phyloP scores from a whole-genome alignment of 2,329 filamentous ascomycete species.

The Talaromyces sp. region DNA sequence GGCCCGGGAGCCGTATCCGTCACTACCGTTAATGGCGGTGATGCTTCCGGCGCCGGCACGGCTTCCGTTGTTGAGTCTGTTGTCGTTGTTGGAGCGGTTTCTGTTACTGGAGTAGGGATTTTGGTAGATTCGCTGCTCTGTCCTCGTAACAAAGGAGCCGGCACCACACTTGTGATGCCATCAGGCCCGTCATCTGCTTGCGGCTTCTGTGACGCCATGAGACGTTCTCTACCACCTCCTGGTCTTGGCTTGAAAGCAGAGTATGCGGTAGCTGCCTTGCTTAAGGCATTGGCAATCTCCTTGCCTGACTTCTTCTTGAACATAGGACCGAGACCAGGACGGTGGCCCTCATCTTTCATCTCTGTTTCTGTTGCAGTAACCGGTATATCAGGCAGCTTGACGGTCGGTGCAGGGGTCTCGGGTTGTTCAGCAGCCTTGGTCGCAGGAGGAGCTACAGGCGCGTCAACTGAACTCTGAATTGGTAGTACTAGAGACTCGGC shows the following conservation, averaged over 20 bases:
- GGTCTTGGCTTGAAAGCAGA: slow-evolving; percentile 81
- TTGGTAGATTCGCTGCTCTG: slow-evolving; percentile 36
- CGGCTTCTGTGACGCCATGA: slow-evolving; percentile 59
- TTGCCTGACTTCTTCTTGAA: slow-evolving; percentile 72
- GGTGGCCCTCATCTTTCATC: slow-evolving; percentile 38
- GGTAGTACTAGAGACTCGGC: neutral
- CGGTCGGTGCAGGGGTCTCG: slow-evolving; percentile 16
- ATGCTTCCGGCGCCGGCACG: slow-evolving; percentile 9
- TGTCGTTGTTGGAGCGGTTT: slow-evolving; percentile 20
- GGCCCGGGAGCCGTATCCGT: neutral
- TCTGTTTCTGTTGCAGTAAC: neutral
- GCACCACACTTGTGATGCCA: slow-evolving; percentile 84
- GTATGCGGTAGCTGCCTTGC: slow-evolving; percentile 69
- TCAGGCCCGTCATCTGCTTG: slow-evolving; percentile 69
- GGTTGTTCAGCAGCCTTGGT: slow-evolving; percentile 13
- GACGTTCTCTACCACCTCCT: slow-evolving; percentile 77
- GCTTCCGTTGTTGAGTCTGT: slow-evolving; percentile 3
- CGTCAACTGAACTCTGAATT: neutral
- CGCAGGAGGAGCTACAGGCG: neutral
- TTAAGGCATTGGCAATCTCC: slow-evolving; percentile 70
- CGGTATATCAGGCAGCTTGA: neutral
- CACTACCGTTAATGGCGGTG: slow-evolving; percentile 1
- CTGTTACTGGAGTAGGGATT: slow-evolving; percentile 14
- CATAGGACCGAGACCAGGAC: slow-evolving; percentile 87
- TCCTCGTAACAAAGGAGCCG: slow-evolving; percentile 58